These are phyloP conservation scores for Diophrys appendiculata DNA, from an alignment of 73 alveolate genomes.

Conservation along the genomic window DNA sequence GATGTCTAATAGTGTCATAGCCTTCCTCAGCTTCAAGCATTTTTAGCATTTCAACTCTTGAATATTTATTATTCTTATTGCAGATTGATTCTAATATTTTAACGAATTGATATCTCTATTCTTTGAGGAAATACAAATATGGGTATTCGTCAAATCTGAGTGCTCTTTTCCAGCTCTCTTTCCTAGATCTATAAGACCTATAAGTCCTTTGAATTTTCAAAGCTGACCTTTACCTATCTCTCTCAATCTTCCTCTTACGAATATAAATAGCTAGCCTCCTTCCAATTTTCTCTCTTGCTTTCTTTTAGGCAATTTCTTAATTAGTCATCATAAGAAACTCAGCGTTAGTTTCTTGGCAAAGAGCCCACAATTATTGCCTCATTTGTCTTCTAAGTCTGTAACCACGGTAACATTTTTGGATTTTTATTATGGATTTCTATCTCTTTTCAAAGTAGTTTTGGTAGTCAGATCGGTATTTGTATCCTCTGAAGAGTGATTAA, in stretches of 20 bases:
- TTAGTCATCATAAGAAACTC: slow-evolving; percentile 45
- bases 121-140: slow-evolving; percentile 35
- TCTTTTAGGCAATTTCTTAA: slow-evolving; percentile 21
- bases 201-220: slow-evolving; percentile 25
- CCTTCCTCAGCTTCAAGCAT: slow-evolving; percentile 5
- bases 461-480: slow-evolving; percentile 30
- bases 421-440: slow-evolving; percentile 44
- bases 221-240: slow-evolving; percentile 13
- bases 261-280: slow-evolving; percentile 25
- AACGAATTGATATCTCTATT: slow-evolving; percentile 33
- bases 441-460: slow-evolving; percentile 39
- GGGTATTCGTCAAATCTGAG: slow-evolving; percentile 39
- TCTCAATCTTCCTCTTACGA: slow-evolving; percentile 5
- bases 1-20: slow-evolving; percentile 15
- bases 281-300: slow-evolving; percentile 34
- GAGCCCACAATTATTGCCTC: slow-evolving; percentile 39
- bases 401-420: slow-evolving; percentile 60
- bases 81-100: slow-evolving; percentile 10
- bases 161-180: slow-evolving; percentile 23
- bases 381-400: slow-evolving; percentile 32
- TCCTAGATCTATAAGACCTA: slow-evolving; percentile 23
- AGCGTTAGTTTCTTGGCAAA: slow-evolving; percentile 25
- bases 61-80: not conserved
- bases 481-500: slow-evolving; percentile 53
- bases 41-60: not conserved